Evolutionary conservation across 1,284 basidiomycete species (phyloP).

Genomic region (Rhodotorula sp.): DNA sequence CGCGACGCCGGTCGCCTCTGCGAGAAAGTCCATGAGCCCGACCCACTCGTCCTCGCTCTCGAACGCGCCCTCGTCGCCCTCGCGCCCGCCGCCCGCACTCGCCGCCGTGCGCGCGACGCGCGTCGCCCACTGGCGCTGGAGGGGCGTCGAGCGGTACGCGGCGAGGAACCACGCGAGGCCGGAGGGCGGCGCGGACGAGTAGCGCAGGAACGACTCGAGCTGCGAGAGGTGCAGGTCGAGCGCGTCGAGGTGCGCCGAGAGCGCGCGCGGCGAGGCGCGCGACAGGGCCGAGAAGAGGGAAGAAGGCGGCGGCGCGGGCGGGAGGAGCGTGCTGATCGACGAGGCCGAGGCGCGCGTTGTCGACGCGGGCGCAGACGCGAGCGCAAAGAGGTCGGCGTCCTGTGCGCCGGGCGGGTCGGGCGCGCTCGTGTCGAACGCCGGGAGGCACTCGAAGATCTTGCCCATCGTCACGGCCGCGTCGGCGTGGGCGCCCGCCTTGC

Average conservation of each 20-base stretch:
- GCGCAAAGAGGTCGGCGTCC: conserved; percentile 18
- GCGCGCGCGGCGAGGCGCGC: conserved; percentile 55
- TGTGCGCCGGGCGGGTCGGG: not conserved
- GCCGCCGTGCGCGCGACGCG: conserved; percentile 74
- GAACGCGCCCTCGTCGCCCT: conserved; percentile 51
- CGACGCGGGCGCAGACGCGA: not conserved
- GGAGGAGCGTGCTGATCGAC: not conserved
- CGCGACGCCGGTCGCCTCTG: conserved; percentile 55
- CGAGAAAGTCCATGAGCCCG: conserved; percentile 82
- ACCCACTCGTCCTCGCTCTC: conserved; percentile 75
- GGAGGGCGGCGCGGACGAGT: conserved; percentile 71
- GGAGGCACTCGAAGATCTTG: conserved; percentile 87
- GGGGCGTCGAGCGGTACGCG: conserved; percentile 63
- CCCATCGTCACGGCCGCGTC: conserved; percentile 79
- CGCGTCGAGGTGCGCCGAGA: conserved; percentile 80
- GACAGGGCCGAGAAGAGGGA: conserved; percentile 60
- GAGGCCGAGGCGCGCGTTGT: not conserved
- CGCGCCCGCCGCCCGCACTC: conserved; percentile 46
- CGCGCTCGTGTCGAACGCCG: conserved; percentile 60
- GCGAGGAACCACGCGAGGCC: conserved; percentile 77
- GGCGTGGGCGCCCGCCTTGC: conserved; percentile 50
- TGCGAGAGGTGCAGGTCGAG: conserved; percentile 91
- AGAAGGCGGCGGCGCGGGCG: conserved; percentile 64
- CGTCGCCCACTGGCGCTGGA: conserved; percentile 82
- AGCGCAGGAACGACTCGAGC: conserved; percentile 82